phyloP scores from a whole-genome alignment of 306 rosid species.

The Prunus armeniaca region DNA sequence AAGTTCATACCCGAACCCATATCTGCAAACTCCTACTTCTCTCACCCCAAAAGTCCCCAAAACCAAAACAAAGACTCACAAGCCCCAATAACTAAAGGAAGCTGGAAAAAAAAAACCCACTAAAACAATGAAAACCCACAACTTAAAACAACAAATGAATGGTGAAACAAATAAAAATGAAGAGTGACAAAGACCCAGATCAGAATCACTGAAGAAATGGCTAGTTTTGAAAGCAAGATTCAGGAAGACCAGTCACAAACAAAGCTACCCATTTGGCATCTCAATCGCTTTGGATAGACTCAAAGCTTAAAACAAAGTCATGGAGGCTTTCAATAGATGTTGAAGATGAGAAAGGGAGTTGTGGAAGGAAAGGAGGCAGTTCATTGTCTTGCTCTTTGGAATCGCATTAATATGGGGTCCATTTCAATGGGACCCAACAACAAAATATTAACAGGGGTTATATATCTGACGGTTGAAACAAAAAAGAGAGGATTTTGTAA shows the following conservation, averaged over 20 bases:
- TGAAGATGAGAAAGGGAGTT: conserved; percentile 31
- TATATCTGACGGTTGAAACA: conserved; percentile 39
- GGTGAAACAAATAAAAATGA: conserved; percentile 2
- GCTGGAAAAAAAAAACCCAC: neutral
- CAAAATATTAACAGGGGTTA: conserved; percentile 9
- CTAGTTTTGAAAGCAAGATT: conserved; percentile 17
- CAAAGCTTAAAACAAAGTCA: conserved; percentile 8
- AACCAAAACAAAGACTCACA: conserved; percentile 12
- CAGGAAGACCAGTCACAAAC: neutral
- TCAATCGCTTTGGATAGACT: conserved; percentile 54
- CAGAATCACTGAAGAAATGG: conserved; percentile 28
- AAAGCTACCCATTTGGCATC: conserved; percentile 37
- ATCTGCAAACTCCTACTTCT: conserved; percentile 19
- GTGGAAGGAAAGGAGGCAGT: conserved; percentile 39
- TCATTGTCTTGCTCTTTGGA: conserved; percentile 41
- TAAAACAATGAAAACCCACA: conserved; percentile 24
- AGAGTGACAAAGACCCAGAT: conserved; percentile 27
- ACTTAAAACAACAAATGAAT: conserved; percentile 17
- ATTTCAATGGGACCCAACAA: conserved; percentile 37
- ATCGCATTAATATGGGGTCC: conserved; percentile 55
- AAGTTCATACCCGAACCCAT: conserved; percentile 57
- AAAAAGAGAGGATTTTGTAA: conserved; percentile 17
- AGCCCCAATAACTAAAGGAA: neutral
- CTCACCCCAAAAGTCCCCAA: conserved; percentile 11
- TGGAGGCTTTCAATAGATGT: conserved; percentile 27